phyloP scores from a whole-genome alignment of 176 grass and related monocot species.

The Phragmites australis region DNA sequence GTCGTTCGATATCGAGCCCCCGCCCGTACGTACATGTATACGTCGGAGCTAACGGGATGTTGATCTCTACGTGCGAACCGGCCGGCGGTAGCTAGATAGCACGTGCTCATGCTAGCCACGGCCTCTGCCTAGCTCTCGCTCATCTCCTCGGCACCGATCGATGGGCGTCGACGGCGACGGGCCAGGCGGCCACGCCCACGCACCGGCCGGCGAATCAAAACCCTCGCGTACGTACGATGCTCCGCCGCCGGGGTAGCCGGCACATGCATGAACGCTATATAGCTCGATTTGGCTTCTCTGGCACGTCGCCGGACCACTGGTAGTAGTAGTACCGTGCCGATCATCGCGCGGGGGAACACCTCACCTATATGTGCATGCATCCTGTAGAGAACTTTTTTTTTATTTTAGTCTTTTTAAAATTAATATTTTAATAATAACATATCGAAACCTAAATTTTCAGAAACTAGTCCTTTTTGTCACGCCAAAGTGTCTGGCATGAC shows the following conservation, averaged over 20 bases:
- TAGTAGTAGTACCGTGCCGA: neutral
- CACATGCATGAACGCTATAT: conserved; percentile 10
- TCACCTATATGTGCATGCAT: no score
- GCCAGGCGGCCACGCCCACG: neutral
- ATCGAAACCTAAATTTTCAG: no score
- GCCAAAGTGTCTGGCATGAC: no score
- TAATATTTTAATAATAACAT: no score
- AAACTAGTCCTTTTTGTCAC: no score
- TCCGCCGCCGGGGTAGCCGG: neutral
- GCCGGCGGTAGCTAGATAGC: neutral
- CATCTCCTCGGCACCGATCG: neutral
- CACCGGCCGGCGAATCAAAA: neutral
- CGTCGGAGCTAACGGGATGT: neutral
- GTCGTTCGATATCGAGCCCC: no score
- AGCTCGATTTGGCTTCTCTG: neutral
- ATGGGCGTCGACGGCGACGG: conserved; percentile 22
- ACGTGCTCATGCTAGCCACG: neutral
- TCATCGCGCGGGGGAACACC: no score
- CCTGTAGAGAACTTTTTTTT: no score
- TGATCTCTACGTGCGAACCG: neutral
- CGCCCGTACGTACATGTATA: neutral
- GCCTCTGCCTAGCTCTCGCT: neutral
- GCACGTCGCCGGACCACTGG: neutral
- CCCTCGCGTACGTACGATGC: neutral
- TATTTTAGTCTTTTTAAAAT: no score